Evolutionary conservation across 176 grass and related monocot species (phyloP), one percentile per base, ranked within the genome.

Genomic region (Oryza brachyantha): DNA sequence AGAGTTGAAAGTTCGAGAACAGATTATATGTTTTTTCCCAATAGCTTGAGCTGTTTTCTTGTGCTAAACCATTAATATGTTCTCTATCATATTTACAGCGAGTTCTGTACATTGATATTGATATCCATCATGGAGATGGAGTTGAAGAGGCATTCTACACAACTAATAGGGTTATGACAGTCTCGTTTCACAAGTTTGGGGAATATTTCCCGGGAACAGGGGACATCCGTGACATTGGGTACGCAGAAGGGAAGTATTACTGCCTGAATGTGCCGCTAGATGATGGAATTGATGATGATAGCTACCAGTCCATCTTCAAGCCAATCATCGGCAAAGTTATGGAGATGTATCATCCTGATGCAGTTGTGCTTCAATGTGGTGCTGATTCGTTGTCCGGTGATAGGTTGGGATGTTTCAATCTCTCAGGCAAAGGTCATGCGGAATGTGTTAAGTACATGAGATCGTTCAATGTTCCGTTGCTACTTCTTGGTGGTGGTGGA

Each of bases 131-230:
- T 62, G 94, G 94, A 36, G 94, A 97, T 1, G 91, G 94, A 29
- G 94, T 93, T 37, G 94, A 97, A 72, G 94, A 97, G 75, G 94
- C 94, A 38, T 97, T 97, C 78, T 97, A 93, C 75, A 97, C 88
- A 13, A 93, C 94, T 3, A 91, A 97, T 50, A 88, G 91, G 73
- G 94, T 93, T 50, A 97, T 97, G 94, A 97, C 94, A 1, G 94
- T 97, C 22, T 97, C 94, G 24, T 97, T 97, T 62, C 94, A 97
- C 43, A 93, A 97, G 86, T 97, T 91, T 78, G 94, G 91, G 8
- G 91, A 91, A 70, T 97, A 97, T 55, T 97, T 97, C 62, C 91
- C 91, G 27, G 94, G 94, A 24, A 93, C 94, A 27, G 91, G 94
- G 61, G 91, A 97, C 76, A 89, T 97, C 48, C 88, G 66, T 40